A percentile compares a stretch with the other conserved stretches of the same genome.
phyloP scores from a whole-genome alignment of 805 yeast genomes.

The Candida gorgasii region DNA sequence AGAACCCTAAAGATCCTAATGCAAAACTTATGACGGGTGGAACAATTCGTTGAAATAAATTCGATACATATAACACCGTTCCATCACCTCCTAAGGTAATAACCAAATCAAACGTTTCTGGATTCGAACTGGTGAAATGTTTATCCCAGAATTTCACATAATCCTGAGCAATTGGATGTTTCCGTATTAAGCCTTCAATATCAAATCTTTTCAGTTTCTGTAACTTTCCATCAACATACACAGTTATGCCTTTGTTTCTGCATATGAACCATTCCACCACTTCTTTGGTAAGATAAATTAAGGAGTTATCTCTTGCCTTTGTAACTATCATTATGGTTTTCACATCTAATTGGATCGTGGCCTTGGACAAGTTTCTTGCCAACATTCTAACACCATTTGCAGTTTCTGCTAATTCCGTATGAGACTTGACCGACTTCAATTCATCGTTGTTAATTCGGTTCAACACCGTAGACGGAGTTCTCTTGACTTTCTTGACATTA shows the following conservation, averaged over 20 bases:
- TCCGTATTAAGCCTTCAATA: constrained; percentile 49
- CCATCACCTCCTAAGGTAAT: constrained; percentile 49
- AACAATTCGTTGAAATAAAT: constrained; percentile 45
- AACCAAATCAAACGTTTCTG: constrained; percentile 45
- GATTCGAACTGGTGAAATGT: constrained; percentile 46
- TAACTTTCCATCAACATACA: constrained; percentile 76
- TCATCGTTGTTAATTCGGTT: constrained; percentile 38
- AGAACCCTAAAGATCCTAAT: constrained; percentile 44
- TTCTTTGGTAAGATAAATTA: constrained; percentile 74
- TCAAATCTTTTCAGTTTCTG: constrained; percentile 64
- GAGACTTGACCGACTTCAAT: constrained; percentile 59
- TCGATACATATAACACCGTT: constrained; percentile 45
- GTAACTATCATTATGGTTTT: constrained; percentile 78
- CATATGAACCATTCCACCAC: constrained; percentile 73
- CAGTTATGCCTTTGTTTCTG: constrained; percentile 37
- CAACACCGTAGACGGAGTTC: constrained; percentile 25
- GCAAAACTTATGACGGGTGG: constrained; percentile 49
- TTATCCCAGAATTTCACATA: constrained; percentile 70
- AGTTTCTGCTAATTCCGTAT: constrained; percentile 74
- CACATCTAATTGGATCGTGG: constrained; percentile 70
- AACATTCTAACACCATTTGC: constrained; percentile 78
- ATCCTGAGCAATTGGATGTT: constrained; percentile 45
- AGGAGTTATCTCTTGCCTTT: constrained; percentile 82
- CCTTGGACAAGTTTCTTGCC: constrained; percentile 68
- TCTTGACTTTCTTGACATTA: constrained; percentile 16